These are phyloP conservation scores for Daedaleopsis sinensis DNA, from an alignment of 768 basidiomycete genomes.

Conservation along the genomic window DNA sequence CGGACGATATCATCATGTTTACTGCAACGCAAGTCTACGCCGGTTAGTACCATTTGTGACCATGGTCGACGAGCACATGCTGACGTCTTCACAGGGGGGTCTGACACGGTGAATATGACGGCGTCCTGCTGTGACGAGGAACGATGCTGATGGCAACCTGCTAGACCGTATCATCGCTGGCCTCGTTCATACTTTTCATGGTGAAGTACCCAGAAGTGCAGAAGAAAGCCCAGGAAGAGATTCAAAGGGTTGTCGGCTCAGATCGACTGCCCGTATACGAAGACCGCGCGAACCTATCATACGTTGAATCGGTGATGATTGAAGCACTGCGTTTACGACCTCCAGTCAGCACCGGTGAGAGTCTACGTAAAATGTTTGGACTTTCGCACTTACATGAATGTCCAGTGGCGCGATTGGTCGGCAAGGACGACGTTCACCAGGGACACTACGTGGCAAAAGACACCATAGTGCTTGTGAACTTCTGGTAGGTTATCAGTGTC, in stretches of 20 bases:
- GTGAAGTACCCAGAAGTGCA: slow-evolving; percentile 28
- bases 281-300: slow-evolving; percentile 28
- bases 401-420: background rate
- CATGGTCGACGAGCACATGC: background rate
- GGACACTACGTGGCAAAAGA: slow-evolving; percentile 20
- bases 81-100: background rate
- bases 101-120: slow-evolving; percentile 1
- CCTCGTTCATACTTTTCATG: slow-evolving; percentile 29
- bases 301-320: slow-evolving; percentile 29
- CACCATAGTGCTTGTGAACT: slow-evolving; percentile 21
- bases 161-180: slow-evolving; percentile 16
- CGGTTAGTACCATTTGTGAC: background rate
- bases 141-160: background rate
- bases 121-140: background rate
- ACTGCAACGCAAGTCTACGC: slow-evolving; percentile 10
- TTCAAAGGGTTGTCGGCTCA: slow-evolving; percentile 29
- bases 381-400: background rate
- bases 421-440: slow-evolving; percentile 22
- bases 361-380: slow-evolving; percentile 8
- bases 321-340: slow-evolving; percentile 31
- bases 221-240: slow-evolving; percentile 30
- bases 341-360: slow-evolving; percentile 5
- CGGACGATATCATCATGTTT: slow-evolving; percentile 12
- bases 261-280: slow-evolving; percentile 26
- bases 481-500: slow-evolving; percentile 14